phyloP scores from a whole-genome alignment of 495 filamentous ascomycete genomes.

The Glutinoglossum americanum region DNA sequence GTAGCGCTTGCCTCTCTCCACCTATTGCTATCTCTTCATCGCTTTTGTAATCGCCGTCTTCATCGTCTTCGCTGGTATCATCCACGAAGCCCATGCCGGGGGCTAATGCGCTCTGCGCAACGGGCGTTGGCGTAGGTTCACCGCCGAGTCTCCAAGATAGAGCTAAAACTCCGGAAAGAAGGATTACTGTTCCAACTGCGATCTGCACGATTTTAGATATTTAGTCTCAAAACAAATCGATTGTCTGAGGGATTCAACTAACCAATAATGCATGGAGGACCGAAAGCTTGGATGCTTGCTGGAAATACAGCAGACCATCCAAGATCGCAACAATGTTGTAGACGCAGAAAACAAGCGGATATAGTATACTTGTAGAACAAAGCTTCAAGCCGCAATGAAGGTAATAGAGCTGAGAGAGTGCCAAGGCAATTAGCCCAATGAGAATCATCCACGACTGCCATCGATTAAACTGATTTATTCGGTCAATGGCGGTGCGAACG shows the following conservation, averaged over 20 bases:
- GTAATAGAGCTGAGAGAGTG: slow-evolving; percentile 84
- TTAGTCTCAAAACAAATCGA: neutral
- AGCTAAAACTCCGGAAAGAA: slow-evolving; percentile 73
- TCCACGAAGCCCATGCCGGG: slow-evolving; percentile 25
- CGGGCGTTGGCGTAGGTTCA: slow-evolving; percentile 30
- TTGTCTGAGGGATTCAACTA: slow-evolving; percentile 1
- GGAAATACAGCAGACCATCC: slow-evolving; percentile 93
- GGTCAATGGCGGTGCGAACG: slow-evolving; percentile 76
- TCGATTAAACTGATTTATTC: slow-evolving; percentile 81
- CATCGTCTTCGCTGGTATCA: neutral
- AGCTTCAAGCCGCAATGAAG: slow-evolving; percentile 84
- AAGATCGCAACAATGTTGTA: slow-evolving; percentile 99
- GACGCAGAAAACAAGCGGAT: slow-evolving; percentile 95
- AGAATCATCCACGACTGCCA: slow-evolving; percentile 97
- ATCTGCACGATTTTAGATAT: slow-evolving; percentile 23
- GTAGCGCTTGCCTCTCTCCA: neutral
- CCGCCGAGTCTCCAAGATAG: slow-evolving; percentile 84
- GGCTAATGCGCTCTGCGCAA: slow-evolving; percentile 30
- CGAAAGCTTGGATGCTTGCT: slow-evolving; percentile 58
- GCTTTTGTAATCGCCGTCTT: neutral
- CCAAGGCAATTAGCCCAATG: slow-evolving; percentile 57
- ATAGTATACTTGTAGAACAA: slow-evolving; percentile 87
- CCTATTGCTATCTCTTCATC: neutral
- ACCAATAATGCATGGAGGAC: slow-evolving; percentile 51
- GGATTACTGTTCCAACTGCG: slow-evolving; percentile 62